Conservation (phyloP, 73 alveolate genomes). For the Paramecium caudatum region DNA sequence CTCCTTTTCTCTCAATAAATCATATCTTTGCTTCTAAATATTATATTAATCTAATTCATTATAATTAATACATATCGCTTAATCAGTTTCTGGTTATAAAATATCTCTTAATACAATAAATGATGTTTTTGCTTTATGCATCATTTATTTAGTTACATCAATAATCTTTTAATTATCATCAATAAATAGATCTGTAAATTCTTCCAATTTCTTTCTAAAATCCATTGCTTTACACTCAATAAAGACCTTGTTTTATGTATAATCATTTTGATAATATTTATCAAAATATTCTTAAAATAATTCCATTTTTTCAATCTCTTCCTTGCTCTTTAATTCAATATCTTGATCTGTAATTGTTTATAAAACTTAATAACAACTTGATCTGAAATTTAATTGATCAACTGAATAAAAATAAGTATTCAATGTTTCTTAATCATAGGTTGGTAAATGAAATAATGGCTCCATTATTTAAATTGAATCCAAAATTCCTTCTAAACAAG, state of each 20-base stretch:
- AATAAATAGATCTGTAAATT: conserved; percentile 19
- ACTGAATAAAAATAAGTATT: conserved; percentile 2
- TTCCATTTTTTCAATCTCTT: conserved; percentile 39
- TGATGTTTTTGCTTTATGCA: background rate
- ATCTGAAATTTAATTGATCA: conserved; percentile 3
- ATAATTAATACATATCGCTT: background rate
- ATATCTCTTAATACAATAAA: background rate
- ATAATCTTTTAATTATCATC: conserved; percentile 13
- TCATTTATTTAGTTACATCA: conserved; percentile 7
- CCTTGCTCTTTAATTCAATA: conserved; percentile 48
- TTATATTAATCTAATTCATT: background rate
- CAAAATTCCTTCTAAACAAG: conserved; percentile 21
- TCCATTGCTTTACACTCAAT: conserved; percentile 37
- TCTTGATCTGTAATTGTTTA: conserved; percentile 6
- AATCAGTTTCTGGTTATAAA: conserved; percentile 28
- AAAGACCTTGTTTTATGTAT: background rate
- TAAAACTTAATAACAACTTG: conserved; percentile 26
- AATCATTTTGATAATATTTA: conserved; percentile 28
- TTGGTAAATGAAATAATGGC: background rate
- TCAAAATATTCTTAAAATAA: conserved; percentile 42
- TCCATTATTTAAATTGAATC: conserved; percentile 15
- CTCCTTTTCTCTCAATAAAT: conserved; percentile 27
- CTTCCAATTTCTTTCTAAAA: conserved; percentile 50
- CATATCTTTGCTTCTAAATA: background rate
- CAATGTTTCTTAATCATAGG: conserved; percentile 19